Base-by-base conservation (phyloP, 345 rosid species). In the Triadica sebifera region DNA sequence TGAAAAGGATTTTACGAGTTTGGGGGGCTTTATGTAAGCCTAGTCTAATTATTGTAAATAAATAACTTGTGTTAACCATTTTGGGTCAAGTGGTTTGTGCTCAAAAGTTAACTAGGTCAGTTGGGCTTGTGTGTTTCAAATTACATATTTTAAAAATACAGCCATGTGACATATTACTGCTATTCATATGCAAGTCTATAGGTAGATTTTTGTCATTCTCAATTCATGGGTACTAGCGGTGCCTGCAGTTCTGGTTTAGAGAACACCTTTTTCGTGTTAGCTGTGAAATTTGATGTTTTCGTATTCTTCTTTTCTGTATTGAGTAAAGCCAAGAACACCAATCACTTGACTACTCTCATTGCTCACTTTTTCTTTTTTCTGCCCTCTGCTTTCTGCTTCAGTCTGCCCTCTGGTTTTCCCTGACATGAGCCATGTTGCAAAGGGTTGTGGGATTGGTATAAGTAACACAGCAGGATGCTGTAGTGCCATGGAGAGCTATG, bases 331-430 rank as follows among this genome's bases (percentile, higher is more conserved):
- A 50, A 15, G 22, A 45, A 11, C 24, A 39, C 10, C 9, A 52
- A 25, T 41, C 22, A 29, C 39, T 12, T 67, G 47, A 57, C 34
- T 2, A 62, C 24, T 20, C 59, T 45, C 39, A 29, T 50, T 43
- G 57, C 8, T 62, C 24, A 15, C 59, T 57, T 24, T 37, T 38
- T 72, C 51, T 65, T 20, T 67, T 3, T 58, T 22, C 65, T 38
- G n/a, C 47, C 25, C 46, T 78, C 19, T 67, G 65, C 73, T 53
- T 60, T 51, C 63, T 61, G 74, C 71, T 82, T 80, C 88, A 95
- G 99, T 87, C 65, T 95, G 98, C 82, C 99, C 99, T 73, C 88
- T 95, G 77, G 86, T 88, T 66, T 91, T 93, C 70, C 97, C 98
- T 0, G 79, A 84, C 79, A 91, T 84, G 88, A 86, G 76, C 79